Percentiles rank a stretch among this genome's conserved stretches.
Conservation (phyloP, 2,329 filamentous ascomycete genomes). For the Fusarium sp. region DNA sequence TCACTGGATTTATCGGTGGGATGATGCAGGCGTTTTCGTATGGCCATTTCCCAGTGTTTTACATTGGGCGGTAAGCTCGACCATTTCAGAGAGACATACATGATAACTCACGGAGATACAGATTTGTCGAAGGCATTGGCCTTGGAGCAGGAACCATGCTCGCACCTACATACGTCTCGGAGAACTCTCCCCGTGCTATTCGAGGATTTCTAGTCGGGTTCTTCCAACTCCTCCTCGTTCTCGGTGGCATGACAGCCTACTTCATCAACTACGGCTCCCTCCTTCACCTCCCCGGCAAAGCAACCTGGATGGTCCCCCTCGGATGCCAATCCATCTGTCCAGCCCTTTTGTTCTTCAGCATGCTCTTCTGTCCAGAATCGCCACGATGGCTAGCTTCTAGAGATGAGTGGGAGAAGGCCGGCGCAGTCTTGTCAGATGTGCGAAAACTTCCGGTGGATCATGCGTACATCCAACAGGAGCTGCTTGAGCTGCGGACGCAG, state of each 20-base stretch:
- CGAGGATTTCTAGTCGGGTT: slow-evolving; percentile 71
- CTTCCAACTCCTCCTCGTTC: slow-evolving; percentile 70
- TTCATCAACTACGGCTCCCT: slow-evolving; percentile 68
- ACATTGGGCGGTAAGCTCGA: slow-evolving; percentile 44
- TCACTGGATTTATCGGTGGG: slow-evolving; percentile 50
- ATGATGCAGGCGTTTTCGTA: slow-evolving; percentile 51
- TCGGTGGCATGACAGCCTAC: slow-evolving; percentile 65
- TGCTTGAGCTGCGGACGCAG: slow-evolving; percentile 34
- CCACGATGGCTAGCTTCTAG: slow-evolving; percentile 69
- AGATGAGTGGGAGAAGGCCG: slow-evolving; percentile 66
- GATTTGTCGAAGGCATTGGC: slow-evolving; percentile 65
- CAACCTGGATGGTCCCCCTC: slow-evolving; percentile 61
- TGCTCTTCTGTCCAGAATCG: slow-evolving; percentile 69
- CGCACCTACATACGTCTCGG: slow-evolving; percentile 71
- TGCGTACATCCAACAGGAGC: slow-evolving; percentile 42
- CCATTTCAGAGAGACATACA: accelerated
- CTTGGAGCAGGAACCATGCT: slow-evolving; percentile 68
- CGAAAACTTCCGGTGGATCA: slow-evolving; percentile 35
- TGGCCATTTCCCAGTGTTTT: slow-evolving; percentile 50
- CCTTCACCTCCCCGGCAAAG: slow-evolving; percentile 51
- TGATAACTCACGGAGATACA: accelerated
- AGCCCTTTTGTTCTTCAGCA: slow-evolving; percentile 64
- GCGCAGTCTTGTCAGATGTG: slow-evolving; percentile 34
- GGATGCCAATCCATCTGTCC: slow-evolving; percentile 68
- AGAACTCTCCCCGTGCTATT: slow-evolving; percentile 70